Conservation (phyloP, 2,329 filamentous ascomycete species). For the Verticillium tricorpus region DNA sequence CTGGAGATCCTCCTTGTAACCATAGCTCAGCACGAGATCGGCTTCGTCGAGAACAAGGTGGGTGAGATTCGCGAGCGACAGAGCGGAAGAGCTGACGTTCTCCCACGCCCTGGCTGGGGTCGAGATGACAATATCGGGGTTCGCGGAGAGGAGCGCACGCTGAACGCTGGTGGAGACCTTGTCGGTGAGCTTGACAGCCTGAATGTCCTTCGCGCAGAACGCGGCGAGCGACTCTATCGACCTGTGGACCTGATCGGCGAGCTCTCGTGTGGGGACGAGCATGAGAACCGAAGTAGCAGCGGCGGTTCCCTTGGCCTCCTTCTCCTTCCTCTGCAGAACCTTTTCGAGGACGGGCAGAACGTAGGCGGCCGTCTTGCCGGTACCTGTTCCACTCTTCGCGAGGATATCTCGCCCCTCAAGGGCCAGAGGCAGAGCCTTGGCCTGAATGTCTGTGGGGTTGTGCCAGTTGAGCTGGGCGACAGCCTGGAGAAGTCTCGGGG, state of each 20-base stretch:
- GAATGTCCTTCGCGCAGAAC: constrained; percentile 81
- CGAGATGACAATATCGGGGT: constrained; percentile 84
- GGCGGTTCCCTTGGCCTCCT: constrained; percentile 28
- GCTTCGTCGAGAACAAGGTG: constrained; percentile 91
- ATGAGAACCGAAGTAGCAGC: constrained; percentile 71
- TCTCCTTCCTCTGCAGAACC: constrained; percentile 71
- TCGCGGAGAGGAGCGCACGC: constrained; percentile 76
- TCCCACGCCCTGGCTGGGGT: constrained; percentile 81
- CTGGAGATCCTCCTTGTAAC: constrained; percentile 86
- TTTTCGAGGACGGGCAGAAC: constrained; percentile 82
- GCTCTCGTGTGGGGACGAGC: constrained; percentile 88
- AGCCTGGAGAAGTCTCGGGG: constrained; percentile 80
- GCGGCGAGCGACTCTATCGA: constrained; percentile 70
- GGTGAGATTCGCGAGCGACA: constrained; percentile 67
- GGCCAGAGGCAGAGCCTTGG: constrained; percentile 80
- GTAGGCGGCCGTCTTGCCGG: constrained; percentile 97
- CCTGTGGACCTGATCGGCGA: constrained; percentile 86
- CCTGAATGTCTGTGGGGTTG: constrained; percentile 84
- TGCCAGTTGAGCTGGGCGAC: constrained; percentile 80
- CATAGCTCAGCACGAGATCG: constrained; percentile 88
- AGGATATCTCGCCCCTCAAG: constrained; percentile 85
- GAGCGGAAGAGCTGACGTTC: constrained; percentile 67
- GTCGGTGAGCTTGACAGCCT: constrained; percentile 80
- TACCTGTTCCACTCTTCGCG: constrained; percentile 89
- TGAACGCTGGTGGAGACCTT: constrained; percentile 89